Evolutionary conservation across 2,329 filamentous ascomycete genomes (phyloP), one percentile per base, ranked within the genome.

Genomic region (Colletotrichum orbiculare): DNA sequence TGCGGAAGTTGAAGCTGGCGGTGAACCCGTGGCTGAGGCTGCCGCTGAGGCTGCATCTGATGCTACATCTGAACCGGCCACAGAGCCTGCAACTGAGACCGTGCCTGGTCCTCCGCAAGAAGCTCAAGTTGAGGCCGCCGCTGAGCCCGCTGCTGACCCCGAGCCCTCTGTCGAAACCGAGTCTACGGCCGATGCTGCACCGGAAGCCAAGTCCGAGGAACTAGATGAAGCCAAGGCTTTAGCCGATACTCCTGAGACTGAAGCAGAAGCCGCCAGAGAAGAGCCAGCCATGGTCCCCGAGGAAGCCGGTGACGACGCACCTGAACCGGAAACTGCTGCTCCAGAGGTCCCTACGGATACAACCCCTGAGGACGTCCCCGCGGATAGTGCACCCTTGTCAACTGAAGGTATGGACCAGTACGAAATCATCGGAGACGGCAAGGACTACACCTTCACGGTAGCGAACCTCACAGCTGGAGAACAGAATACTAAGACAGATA

Each of bases 401-500:
- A 48, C 58, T 41, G 62, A 65, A 65, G 62, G 62, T 65, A 65
- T 65, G 62, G 52, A 65, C 37, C 39, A 43, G 50, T 65, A 65
- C 37, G 52, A 56, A 56, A 52, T 65, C 38, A 65, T 62, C 9
- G 56, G 62, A 48, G 62, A 65, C 46, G 62, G 62, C 62, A 65
- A 65, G 56, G 58, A 55, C 55, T 56, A 42, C 13, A 65, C 33
- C 37, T 56, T 65, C 42, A 46, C 50, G 39, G 46, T 34, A 39
- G 58, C 47, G 0, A 56, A 41, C 15, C 50, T 61, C 35, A 54
- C 41, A 25, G 4, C 46, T 6, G 41, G 41, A 15, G 34, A 15
- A 50, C 42, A 65, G 6, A 58, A 65, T 62, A 42, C 57, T 61
- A 61, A 65, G 52, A 43, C 42, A 61, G 45, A 52, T 25, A 52